phyloP scores from a whole-genome alignment of 1,284 basidiomycete genomes.

The Apiotrichum gracile region DNA sequence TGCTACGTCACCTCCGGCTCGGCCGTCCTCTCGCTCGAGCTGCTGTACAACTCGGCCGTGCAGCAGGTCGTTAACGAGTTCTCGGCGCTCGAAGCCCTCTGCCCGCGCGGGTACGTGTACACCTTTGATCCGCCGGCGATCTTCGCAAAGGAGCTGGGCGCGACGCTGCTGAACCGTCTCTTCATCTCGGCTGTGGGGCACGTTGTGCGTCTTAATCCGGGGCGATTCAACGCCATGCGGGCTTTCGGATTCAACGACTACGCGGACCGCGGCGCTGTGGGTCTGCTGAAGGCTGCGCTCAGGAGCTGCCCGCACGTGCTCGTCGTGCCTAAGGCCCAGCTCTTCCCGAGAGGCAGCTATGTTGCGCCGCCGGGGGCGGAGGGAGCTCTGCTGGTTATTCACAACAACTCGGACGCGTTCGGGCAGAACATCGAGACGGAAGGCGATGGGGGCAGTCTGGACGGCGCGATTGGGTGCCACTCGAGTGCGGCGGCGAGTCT shows the following conservation, averaged over 20 bases:
- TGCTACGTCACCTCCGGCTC: not conserved
- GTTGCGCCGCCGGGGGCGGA: not conserved
- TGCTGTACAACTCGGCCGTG: conserved; percentile 12
- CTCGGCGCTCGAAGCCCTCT: conserved; percentile 20
- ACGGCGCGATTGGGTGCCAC: conserved; percentile 21
- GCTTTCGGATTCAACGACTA: conserved; percentile 10
- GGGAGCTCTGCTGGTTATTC: conserved; percentile 17
- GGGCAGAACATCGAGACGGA: conserved; percentile 33
- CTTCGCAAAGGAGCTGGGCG: conserved; percentile 19
- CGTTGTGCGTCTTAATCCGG: not conserved
- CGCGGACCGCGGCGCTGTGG: not conserved
- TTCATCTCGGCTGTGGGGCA: not conserved
- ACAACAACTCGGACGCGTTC: conserved; percentile 33
- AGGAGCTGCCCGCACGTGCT: conserved; percentile 1
- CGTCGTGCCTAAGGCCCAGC: conserved; percentile 9
- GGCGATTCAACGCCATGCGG: not conserved
- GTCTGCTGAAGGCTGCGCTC: not conserved
- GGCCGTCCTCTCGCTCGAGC: conserved; percentile 19
- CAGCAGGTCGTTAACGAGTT: conserved; percentile 24
- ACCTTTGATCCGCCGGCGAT: conserved; percentile 28
- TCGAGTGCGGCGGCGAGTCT: conserved; percentile 17
- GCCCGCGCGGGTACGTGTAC: conserved; percentile 24
- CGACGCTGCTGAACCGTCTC: conserved; percentile 18
- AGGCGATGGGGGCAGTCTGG: conserved; percentile 12
- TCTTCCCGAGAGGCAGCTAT: conserved; percentile 12